phyloP scores from a whole-genome alignment of 169 alveolate genomes.

The Plasmodium knowlesi region DNA sequence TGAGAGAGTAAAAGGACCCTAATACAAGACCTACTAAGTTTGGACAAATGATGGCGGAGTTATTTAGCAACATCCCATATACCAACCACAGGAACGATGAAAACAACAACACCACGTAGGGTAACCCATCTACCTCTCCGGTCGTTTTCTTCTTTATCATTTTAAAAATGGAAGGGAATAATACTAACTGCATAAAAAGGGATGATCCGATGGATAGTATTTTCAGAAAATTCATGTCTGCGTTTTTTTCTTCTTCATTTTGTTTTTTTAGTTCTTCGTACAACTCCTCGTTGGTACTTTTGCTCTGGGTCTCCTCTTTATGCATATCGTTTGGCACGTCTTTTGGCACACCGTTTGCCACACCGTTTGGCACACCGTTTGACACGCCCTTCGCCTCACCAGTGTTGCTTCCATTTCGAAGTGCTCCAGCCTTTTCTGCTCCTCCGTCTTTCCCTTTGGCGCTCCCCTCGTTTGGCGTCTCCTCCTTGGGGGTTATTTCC shows the following conservation, averaged over 20 bases:
- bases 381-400: not conserved
- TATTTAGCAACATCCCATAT: constrained; percentile 76
- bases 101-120: constrained; percentile 77
- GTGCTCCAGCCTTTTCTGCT: not conserved
- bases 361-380: not conserved
- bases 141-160: constrained; percentile 79
- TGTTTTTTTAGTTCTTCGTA: constrained; percentile 17
- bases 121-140: constrained; percentile 77
- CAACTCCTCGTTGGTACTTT: not conserved
- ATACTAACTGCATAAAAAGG: constrained; percentile 78
- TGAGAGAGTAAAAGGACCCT: constrained; percentile 46
- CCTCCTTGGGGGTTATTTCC: constrained; percentile 44
- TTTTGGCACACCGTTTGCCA: no score
- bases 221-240: constrained; percentile 60
- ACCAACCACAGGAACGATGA: constrained; percentile 82
- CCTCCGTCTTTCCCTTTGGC: not conserved
- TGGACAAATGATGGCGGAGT: constrained; percentile 77
- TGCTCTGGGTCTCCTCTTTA: not conserved
- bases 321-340: not conserved
- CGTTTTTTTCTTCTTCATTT: not conserved
- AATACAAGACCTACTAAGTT: constrained; percentile 77
- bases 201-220: constrained; percentile 79
- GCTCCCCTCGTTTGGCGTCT: not conserved
- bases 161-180: constrained; percentile 77
- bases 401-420: not conserved